Conservation (phyloP, 768 basidiomycete species). For the Lactarius akahatsu region DNA sequence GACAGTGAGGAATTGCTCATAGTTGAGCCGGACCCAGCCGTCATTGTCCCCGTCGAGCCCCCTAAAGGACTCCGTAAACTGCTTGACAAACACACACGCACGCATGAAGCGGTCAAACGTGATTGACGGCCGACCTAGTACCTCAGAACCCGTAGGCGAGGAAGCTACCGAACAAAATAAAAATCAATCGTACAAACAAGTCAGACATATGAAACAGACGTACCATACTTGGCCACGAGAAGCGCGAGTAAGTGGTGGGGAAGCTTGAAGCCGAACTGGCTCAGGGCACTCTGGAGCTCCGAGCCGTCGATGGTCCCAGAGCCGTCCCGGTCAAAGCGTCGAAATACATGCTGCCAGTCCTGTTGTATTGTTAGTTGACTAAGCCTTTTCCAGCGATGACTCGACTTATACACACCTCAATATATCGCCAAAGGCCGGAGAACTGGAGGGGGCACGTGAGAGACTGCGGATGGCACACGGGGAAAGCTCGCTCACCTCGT, state of each 20-base stretch:
- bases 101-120: slow-evolving; percentile 85
- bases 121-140: slow-evolving; percentile 48
- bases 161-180: slow-evolving; percentile 30
- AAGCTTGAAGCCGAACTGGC: slow-evolving; percentile 75
- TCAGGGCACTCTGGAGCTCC: slow-evolving; percentile 68
- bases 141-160: slow-evolving; percentile 32
- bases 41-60: slow-evolving; percentile 58
- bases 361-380: slow-evolving; percentile 27
- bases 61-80: slow-evolving; percentile 71
- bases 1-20: slow-evolving; percentile 68
- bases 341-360: slow-evolving; percentile 86
- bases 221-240: slow-evolving; percentile 79
- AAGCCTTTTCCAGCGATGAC: neutral
- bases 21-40: slow-evolving; percentile 68
- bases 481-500: slow-evolving; percentile 48
- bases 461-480: neutral
- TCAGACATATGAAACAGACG: slow-evolving; percentile 1
- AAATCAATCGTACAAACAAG: neutral
- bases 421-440: slow-evolving; percentile 78
- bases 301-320: slow-evolving; percentile 73
- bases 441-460: slow-evolving; percentile 42
- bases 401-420: slow-evolving; percentile 47
- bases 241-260: slow-evolving; percentile 62
- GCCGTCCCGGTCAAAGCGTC: slow-evolving; percentile 75
- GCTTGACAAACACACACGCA: slow-evolving; percentile 79